A percentile compares a stretch with the other conserved stretches of the same genome.
Conservation (phyloP, 345 rosid genomes). For the Eucalyptus virginea region DNA sequence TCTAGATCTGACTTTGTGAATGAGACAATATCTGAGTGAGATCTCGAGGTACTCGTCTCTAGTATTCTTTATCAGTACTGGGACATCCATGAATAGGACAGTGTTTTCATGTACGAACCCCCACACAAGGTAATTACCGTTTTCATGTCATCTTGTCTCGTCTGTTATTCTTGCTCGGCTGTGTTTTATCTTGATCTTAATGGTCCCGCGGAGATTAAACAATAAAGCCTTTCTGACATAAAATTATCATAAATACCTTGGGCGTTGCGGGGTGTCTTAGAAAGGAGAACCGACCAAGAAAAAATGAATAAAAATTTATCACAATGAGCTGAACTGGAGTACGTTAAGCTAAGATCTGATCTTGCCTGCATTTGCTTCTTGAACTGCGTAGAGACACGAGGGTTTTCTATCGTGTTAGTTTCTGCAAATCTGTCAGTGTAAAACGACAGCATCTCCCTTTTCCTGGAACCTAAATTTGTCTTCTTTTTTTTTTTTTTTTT, state of each 20-base stretch:
- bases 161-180: not conserved
- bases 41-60: slow-evolving; percentile 54
- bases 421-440: not conserved
- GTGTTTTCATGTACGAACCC: not conserved
- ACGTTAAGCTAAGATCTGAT: not conserved
- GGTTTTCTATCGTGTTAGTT: not conserved
- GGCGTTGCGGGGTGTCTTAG: not conserved
- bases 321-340: not conserved
- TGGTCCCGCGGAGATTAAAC: not conserved
- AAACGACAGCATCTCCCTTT: not conserved
- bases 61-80: not conserved
- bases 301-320: not conserved
- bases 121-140: not conserved
- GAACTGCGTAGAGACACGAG: not conserved
- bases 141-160: not conserved
- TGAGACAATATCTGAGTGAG: slow-evolving; percentile 38
- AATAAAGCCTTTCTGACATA: not conserved
- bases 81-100: not conserved
- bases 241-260: not conserved
- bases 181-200: not conserved
- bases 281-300: not conserved
- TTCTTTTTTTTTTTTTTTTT: fast-evolving
- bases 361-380: not conserved
- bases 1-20: slow-evolving; percentile 87
- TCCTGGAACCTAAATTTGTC: not conserved